phyloP scores from a whole-genome alignment of 2,329 filamentous ascomycete species.

The Calonectria pauciramosa region DNA sequence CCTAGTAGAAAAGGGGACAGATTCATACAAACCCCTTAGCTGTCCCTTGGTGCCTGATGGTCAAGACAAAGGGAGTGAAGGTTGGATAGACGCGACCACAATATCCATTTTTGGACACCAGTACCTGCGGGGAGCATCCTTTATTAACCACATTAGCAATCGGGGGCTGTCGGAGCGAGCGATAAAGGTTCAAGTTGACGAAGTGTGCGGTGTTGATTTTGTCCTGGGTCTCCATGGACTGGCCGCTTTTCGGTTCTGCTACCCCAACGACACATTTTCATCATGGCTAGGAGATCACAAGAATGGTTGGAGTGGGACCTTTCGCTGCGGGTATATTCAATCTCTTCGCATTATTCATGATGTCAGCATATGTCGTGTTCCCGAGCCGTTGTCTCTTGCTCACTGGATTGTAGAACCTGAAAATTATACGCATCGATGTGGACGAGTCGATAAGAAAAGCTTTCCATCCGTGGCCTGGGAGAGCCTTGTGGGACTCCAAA shows the following conservation, averaged over 20 bases:
- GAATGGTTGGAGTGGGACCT: conserved; percentile 7
- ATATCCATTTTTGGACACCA: neutral
- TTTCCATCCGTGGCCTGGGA: neutral
- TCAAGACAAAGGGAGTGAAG: neutral
- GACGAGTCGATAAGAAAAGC: neutral
- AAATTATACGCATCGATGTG: neutral
- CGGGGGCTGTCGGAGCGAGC: neutral
- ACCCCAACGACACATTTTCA: neutral
- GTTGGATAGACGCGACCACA: neutral
- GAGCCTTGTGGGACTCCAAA: neutral
- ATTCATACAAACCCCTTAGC: neutral
- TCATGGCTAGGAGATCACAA: neutral
- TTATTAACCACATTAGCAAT: neutral
- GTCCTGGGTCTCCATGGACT: neutral
- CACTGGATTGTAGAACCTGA: neutral
- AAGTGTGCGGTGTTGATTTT: neutral
- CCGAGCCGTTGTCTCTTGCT: neutral
- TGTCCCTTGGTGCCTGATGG: neutral
- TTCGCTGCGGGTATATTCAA: neutral
- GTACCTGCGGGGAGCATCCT: neutral
- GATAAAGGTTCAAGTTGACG: neutral
- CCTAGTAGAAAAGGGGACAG: neutral
- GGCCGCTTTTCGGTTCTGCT: neutral
- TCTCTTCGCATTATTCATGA: conserved; percentile 3
- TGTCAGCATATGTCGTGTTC: neutral